Percentiles rank a stretch among this genome's conserved stretches.
phyloP scores from a whole-genome alignment of 2,329 filamentous ascomycete species.

The Fusarium multiceps region DNA sequence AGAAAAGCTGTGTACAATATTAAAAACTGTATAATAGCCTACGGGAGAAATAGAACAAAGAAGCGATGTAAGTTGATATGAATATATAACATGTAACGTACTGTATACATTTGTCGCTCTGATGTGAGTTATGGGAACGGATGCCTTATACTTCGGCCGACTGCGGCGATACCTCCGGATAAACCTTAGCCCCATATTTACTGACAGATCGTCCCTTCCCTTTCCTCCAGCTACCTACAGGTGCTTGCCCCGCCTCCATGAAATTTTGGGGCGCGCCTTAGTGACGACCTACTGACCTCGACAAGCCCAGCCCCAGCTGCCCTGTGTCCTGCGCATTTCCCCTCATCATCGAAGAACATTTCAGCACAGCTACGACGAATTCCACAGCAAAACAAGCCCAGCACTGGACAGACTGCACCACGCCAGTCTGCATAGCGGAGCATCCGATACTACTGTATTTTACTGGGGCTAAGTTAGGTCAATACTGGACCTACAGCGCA shows the following conservation, averaged over 20 bases:
- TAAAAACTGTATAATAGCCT: constrained; percentile 38
- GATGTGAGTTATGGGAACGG: neutral
- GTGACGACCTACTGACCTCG: constrained; percentile 9
- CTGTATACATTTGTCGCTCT: neutral
- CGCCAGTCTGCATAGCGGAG: constrained; percentile 26
- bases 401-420: constrained; percentile 5
- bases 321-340: constrained; percentile 49
- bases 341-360: constrained; percentile 55
- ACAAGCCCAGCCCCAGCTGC: constrained; percentile 5
- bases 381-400: constrained; percentile 38
- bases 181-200: constrained; percentile 30
- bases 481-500: neutral
- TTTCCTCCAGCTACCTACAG: constrained; percentile 19
- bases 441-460: constrained; percentile 12
- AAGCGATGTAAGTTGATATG: constrained; percentile 32
- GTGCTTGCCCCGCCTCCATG: constrained; percentile 14
- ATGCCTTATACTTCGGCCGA: constrained; percentile 12
- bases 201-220: neutral
- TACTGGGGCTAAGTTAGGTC: constrained; percentile 6
- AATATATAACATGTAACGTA: constrained; percentile 23
- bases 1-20: constrained; percentile 45
- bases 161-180: constrained; percentile 30
- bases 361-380: constrained; percentile 54
- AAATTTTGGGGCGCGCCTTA: constrained; percentile 5
- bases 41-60: constrained; percentile 28